Base-by-base conservation (phyloP, 306 rosid species). In the Astragalus glycyphyllos region DNA sequence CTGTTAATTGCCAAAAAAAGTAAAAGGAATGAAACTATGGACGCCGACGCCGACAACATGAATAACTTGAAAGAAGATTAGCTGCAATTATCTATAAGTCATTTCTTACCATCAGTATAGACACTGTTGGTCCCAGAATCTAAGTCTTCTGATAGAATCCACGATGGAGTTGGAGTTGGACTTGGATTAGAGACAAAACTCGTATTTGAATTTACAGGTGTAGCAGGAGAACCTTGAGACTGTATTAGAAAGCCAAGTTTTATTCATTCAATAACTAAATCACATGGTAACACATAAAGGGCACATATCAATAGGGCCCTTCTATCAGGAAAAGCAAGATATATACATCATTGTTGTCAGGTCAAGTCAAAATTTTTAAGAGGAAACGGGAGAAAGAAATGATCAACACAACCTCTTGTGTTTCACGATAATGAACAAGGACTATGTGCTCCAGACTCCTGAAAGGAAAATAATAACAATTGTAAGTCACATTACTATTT, bases 371-470 rank as follows among this genome's bases (percentile, higher is more conserved):
- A 72, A 47, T 12, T 31, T 51, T 55, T 26, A 6, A 67, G n/a
- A 63, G 20, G 57, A 57, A 63, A 59, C 35, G 17, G 53, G 72
- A 55, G 35, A 68, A 38, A n/a, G 31, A 37, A 60, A 64, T 17
- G 54, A 64, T 26, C 50, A 58, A 37, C 75, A 76, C 65, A 66
- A 88, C 97, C 96, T 95, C 99, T 54, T 84, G 90, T 48, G 97
- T 87, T 76, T 91, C 97, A 69, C 97, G 99, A 71, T 95, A 95
- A 86, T 95, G 99, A 78, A 95, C 99, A 48, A 95, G 97, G 79
- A 95, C 97, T 56, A 95, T 73, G 79, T 95, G 99, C 79, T 95
- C 97, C 64, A 89, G 70, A 75, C 81, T 86, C 97, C 99, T 95
- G 91, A 82, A 86, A 79, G 58, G 67, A 71, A 86, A 76, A 69